These are phyloP conservation scores for Salix purpurea DNA, from an alignment of 345 rosid species.

Conservation along the genomic window DNA sequence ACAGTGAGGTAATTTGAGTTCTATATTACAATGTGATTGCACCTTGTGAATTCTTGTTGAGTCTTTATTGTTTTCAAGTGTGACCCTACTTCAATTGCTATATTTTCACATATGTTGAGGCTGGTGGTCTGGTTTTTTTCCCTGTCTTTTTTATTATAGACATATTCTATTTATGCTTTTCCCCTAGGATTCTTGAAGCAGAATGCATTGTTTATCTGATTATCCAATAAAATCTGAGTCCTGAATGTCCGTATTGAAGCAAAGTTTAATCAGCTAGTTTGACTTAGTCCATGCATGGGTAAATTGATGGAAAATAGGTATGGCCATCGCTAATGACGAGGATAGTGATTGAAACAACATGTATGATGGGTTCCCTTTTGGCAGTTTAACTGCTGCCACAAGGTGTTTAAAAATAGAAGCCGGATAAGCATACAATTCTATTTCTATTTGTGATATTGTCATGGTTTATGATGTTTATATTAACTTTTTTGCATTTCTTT, in stretches of 20 bases:
- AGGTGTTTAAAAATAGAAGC: neutral
- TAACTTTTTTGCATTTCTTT: neutral
- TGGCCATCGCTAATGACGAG: neutral
- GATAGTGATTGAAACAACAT: neutral
- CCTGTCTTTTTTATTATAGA: too few relatives aligned
- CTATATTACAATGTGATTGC: neutral
- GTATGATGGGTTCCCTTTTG: neutral
- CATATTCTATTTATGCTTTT: neutral
- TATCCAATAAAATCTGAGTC: neutral
- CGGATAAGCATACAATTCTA: neutral
- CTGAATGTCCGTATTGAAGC: neutral
- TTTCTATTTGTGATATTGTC: neutral
- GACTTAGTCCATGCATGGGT: neutral
- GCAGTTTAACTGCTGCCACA: neutral
- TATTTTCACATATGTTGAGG: neutral
- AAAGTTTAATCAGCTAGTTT: neutral
- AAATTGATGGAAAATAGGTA: neutral
- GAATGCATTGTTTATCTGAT: neutral
- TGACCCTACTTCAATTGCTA: neutral
- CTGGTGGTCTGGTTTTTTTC: neutral
- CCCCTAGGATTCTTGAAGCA: neutral
- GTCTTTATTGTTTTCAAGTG: neutral
- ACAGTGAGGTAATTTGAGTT: constrained; percentile 43
- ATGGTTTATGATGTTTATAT: neutral
- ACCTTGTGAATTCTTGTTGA: neutral